Percentiles rank a stretch among this genome's conserved stretches.
Conservation (phyloP, 108 stramenopile genomes). For the Fragilaria crotonensis region DNA sequence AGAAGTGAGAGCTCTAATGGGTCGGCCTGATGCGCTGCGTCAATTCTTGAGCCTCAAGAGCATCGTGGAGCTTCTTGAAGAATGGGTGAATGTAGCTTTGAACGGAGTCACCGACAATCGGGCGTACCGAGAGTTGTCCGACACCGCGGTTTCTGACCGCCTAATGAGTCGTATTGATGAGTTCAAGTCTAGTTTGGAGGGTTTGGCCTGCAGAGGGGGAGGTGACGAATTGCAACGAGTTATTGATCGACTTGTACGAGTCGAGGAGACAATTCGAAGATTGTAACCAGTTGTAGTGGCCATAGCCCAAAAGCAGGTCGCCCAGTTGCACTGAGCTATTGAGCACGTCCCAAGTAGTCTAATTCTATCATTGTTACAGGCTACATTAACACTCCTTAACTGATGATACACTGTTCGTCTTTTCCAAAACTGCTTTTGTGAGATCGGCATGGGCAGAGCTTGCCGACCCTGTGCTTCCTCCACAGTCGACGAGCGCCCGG, state of each 20-base stretch:
- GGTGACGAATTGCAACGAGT: conserved; percentile 11
- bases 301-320: conserved; percentile 9
- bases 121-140: conserved; percentile 19
- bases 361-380: too few species aligned
- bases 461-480: conserved; percentile 51
- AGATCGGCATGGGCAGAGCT: conserved; percentile 18
- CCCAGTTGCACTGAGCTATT: too few species aligned
- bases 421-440: background rate
- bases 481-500: conserved; percentile 38
- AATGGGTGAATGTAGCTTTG: conserved; percentile 32
- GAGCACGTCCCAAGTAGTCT: too few species aligned
- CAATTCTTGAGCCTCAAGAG: conserved; percentile 31
- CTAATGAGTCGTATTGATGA: conserved; percentile 28
- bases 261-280: conserved; percentile 28
- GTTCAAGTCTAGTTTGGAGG: conserved; percentile 35
- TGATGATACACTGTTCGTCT: conserved; percentile 4
- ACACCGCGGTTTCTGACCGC: conserved; percentile 27
- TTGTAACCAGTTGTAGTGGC: conserved; percentile 4
- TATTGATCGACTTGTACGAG: conserved; percentile 19
- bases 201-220: conserved; percentile 5
- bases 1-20: conserved; percentile 13
- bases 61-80: conserved; percentile 36
- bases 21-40: conserved; percentile 9
- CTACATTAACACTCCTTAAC: too few species aligned
- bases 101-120: conserved; percentile 2